These are phyloP conservation scores for Macrotyloma uniflorum DNA, from an alignment of 306 rosid species.

Conservation along the genomic window DNA sequence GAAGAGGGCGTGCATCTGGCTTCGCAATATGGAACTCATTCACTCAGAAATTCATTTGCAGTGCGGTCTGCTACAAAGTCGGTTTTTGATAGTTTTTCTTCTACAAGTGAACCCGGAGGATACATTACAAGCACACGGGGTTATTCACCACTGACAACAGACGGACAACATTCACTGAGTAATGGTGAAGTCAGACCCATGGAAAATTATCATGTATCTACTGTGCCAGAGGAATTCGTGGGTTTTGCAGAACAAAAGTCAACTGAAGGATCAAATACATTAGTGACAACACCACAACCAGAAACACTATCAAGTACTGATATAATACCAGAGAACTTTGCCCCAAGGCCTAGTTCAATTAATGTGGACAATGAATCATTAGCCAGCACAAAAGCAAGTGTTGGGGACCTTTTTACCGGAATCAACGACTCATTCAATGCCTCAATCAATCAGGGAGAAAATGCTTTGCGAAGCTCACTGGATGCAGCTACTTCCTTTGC, in stretches of 20 bases:
- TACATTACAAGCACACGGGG: conserved; percentile 43
- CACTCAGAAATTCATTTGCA: conserved; percentile 49
- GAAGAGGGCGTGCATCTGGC: conserved; percentile 50
- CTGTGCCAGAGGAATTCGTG: conserved; percentile 43
- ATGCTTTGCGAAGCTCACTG: conserved; percentile 54
- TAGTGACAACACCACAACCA: conserved; percentile 43
- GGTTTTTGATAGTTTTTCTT: conserved; percentile 34
- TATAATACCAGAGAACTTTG: conserved; percentile 41
- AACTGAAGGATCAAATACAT: conserved; percentile 43
- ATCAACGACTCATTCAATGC: conserved; percentile 53
- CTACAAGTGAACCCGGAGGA: conserved; percentile 37
- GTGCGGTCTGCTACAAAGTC: conserved; percentile 52
- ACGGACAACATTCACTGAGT: conserved; percentile 34
- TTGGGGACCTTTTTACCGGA: conserved; percentile 50
- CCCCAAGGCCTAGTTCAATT: conserved; percentile 41
- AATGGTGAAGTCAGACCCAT: conserved; percentile 48
- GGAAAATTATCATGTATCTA: conserved; percentile 45
- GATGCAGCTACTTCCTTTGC: conserved; percentile 59
- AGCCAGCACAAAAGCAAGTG: conserved; percentile 53
- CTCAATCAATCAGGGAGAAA: conserved; percentile 62
- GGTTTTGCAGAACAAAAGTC: conserved; percentile 47
- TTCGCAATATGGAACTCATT: conserved; percentile 52
- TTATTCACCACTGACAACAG: conserved; percentile 37
- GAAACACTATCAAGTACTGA: conserved; percentile 50
- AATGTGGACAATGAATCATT: conserved; percentile 46